Evolutionary conservation across 2,329 filamentous ascomycete genomes (phyloP).

Genomic region (Corniculantispora saksenae): DNA sequence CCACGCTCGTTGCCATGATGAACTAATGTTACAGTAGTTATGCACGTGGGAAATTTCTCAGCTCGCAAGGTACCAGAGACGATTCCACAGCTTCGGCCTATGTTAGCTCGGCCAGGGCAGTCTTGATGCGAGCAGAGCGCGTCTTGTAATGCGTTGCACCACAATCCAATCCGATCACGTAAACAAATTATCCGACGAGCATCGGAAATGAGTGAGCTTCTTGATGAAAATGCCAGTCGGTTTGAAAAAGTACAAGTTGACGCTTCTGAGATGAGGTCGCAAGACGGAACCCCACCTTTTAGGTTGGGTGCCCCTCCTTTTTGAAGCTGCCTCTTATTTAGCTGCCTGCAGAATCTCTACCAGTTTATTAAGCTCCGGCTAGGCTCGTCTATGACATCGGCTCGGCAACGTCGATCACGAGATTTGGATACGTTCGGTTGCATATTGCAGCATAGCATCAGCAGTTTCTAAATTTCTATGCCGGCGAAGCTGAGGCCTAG

Average conservation of each 20-base stretch:
- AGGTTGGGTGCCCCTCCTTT: slow-evolving; percentile 14
- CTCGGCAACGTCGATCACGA: slow-evolving; percentile 1
- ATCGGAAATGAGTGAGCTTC: too few species aligned
- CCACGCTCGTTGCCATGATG: slow-evolving; percentile 29
- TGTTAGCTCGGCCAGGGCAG: not conserved
- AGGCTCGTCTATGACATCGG: not conserved
- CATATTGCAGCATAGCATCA: not conserved
- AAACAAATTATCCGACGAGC: not conserved
- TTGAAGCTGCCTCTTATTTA: slow-evolving; percentile 5
- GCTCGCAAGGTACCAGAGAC: not conserved
- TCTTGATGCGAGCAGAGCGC: not conserved
- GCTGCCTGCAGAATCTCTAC: slow-evolving; percentile 4
- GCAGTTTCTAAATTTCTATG: not conserved
- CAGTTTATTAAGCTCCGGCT: not conserved
- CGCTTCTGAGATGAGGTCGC: slow-evolving; percentile 5
- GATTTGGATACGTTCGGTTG: not conserved
- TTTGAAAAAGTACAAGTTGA: not conserved
- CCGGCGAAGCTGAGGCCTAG: not conserved
- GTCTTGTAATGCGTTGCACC: not conserved
- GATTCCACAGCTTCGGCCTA: not conserved
- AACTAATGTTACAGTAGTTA: not conserved
- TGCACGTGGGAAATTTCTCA: not conserved
- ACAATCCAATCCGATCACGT: not conserved
- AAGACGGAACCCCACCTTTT: slow-evolving; percentile 15
- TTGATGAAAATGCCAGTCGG: not conserved